phyloP scores from a whole-genome alignment of 345 rosid genomes.

The Lumnitzera littorea region DNA sequence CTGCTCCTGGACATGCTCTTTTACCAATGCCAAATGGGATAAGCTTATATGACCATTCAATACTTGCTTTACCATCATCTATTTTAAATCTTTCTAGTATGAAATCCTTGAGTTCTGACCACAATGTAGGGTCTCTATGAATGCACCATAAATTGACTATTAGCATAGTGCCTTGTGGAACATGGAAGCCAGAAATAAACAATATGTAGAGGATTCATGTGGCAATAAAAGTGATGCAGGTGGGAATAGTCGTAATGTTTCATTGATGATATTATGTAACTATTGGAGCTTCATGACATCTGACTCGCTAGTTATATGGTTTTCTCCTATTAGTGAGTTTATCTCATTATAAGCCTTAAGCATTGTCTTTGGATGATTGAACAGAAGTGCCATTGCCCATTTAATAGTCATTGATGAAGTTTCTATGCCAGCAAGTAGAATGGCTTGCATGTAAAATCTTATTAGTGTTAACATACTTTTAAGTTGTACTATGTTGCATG shows the following conservation, averaged over 20 bases:
- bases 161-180: conserved; percentile 28
- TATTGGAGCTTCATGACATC: conserved; percentile 7
- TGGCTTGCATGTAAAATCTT: not conserved
- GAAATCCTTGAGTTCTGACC: conserved; percentile 11
- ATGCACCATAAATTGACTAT: conserved; percentile 18
- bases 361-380: conserved; percentile 10
- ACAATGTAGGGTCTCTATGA: conserved; percentile 15
- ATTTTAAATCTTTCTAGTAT: conserved; percentile 9
- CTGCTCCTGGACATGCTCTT: conserved; percentile 16
- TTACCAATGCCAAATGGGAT: conserved; percentile 16
- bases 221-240: conserved; percentile 3
- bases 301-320: conserved; percentile 4
- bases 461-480: not conserved
- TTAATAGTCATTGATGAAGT: conserved; percentile 7
- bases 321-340: conserved; percentile 1
- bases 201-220: conserved; percentile 12
- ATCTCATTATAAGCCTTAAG: conserved; percentile 8
- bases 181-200: conserved; percentile 14
- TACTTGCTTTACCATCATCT: not conserved
- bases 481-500: not conserved
- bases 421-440: conserved; percentile 11
- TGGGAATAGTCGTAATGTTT: conserved; percentile 13
- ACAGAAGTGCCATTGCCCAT: conserved; percentile 5
- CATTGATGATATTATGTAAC: conserved; percentile 6
- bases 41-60: not conserved